Base-by-base conservation (phyloP, 345 rosid genomes). In the Turritis glabra region DNA sequence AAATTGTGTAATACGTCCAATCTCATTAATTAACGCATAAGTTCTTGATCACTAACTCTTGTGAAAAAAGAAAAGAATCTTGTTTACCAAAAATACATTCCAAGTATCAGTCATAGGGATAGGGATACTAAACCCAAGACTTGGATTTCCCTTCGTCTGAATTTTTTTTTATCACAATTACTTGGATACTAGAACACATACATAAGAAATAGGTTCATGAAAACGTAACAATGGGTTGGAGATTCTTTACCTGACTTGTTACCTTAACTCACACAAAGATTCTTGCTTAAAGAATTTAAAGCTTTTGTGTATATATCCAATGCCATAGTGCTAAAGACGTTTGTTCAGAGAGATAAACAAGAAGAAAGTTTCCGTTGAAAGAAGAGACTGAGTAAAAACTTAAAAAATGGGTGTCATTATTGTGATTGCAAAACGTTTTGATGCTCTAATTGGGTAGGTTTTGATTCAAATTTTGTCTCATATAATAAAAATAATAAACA, bases 361-460 rank as follows among this genome's bases (percentile, higher is more conserved):
- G 25, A 56, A 26, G n/a, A 74, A 59, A 29, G 18, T 67, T 55
- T 69, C 29, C 17, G 22, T 46, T 38, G 21, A 60, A 54, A 54
- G 25, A 69, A 44, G 47, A 50, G 21, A 48, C 23, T 1, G 27
- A 46, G 17, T 26, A 43, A 47, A 18, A 3, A 26, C 18, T 57
- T 0, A n/a, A 64, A 89, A 65, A 90, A 44, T 91, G 97, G 93
- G 95, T 27, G 77, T 83, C 41, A 66, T 87, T 15, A 69, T 82
- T 43, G 84, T 58, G 19, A 62, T 86, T 26, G 91, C 88, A 15
- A 86, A 84, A 77, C 86, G 76, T 64, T 77, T 91, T 77, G 91
- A 91, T 72, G 77, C 93, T 12, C 64, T 91, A 3, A 54, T 87
- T 66, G 97, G 97, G 97, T 89, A 77, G 0, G 72, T 64, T 17